phyloP scores from a whole-genome alignment of 352 stramenopile species.

The Phytophthora agathidicida region DNA sequence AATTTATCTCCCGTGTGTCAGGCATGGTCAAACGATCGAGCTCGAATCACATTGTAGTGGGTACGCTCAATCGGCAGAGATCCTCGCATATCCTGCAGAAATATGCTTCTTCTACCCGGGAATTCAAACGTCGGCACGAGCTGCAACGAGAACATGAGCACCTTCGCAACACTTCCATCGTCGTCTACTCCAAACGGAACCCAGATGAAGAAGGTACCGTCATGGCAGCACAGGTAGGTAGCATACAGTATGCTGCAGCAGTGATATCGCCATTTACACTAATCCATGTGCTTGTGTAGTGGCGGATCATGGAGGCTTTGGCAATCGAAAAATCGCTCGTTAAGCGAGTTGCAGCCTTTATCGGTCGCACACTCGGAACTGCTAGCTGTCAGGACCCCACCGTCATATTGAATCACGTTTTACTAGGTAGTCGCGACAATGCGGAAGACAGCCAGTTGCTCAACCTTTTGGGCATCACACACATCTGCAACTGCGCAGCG shows the following conservation, averaged over 20 bases:
- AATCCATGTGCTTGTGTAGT: constrained; percentile 22
- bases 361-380: constrained; percentile 33
- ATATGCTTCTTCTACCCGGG: constrained; percentile 41
- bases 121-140: constrained; percentile 44
- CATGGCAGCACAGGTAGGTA: constrained; percentile 42
- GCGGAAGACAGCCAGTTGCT: constrained; percentile 49
- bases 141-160: constrained; percentile 41
- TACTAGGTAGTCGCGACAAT: constrained; percentile 54
- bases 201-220: constrained; percentile 62
- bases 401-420: constrained; percentile 52
- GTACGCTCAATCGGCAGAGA: constrained; percentile 7
- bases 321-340: constrained; percentile 34
- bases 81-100: constrained; percentile 27
- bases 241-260: neutral
- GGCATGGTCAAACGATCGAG: neutral
- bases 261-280: no score
- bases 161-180: constrained; percentile 28
- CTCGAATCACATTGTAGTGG: neutral
- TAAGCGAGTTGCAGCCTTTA: constrained; percentile 21
- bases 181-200: constrained; percentile 53
- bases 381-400: constrained; percentile 26
- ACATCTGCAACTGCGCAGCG: constrained; percentile 67
- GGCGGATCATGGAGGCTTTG: constrained; percentile 46
- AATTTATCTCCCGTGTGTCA: no score
- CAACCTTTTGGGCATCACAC: constrained; percentile 49